These are phyloP conservation scores for Monoraphidium neglectum DNA, from an alignment of 139 green algal species.

Conservation along the genomic window DNA sequence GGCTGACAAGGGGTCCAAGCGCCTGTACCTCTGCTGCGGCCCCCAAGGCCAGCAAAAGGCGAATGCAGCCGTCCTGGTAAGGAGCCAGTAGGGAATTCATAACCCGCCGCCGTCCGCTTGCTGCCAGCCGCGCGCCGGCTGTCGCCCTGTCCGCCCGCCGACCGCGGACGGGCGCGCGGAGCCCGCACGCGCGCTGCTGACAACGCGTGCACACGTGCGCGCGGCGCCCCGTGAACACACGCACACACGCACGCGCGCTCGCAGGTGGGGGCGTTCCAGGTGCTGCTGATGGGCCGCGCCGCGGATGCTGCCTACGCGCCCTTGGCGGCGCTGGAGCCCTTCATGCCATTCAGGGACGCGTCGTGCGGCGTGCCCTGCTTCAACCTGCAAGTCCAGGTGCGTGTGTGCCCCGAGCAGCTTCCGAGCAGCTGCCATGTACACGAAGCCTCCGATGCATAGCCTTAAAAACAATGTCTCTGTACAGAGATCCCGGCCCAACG, in stretches of 20 bases:
- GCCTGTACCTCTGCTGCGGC: conserved; percentile 68
- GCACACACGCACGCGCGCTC: too few species aligned
- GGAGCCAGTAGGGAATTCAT: background rate
- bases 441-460: too few species aligned
- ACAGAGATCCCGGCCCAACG: background rate
- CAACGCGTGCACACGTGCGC: too few species aligned
- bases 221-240: too few species aligned
- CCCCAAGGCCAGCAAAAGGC: conserved; percentile 65
- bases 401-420: too few species aligned
- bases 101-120: too few species aligned
- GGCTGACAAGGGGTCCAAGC: conserved; percentile 52
- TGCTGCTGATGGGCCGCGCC: conserved; percentile 65
- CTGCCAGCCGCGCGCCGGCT: too few species aligned
- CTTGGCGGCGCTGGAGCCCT: conserved; percentile 69
- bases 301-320: conserved; percentile 75
- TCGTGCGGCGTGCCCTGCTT: conserved; percentile 81
- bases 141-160: too few species aligned
- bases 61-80: conserved; percentile 85
- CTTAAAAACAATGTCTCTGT: too few species aligned
- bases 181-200: too few species aligned
- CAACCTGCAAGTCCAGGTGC: conserved; percentile 66
- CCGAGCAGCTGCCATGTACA: too few species aligned
- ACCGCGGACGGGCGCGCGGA: too few species aligned
- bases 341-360: conserved; percentile 83
- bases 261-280: conserved; percentile 79